Base-by-base conservation (phyloP, 1,139 yeast genomes). In the Geotrichum australiense region DNA sequence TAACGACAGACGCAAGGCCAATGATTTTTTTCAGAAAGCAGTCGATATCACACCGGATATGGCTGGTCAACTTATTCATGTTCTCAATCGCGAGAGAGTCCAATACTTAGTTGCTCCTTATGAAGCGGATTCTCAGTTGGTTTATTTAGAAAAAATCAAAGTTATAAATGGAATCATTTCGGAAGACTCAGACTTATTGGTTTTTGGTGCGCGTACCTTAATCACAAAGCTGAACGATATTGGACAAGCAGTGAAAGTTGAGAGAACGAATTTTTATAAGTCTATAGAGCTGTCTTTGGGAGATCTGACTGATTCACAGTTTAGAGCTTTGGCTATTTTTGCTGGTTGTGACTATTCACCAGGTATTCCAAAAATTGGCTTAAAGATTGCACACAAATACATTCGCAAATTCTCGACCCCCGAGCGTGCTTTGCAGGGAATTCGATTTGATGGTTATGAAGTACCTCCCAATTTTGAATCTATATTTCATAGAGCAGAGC, bases 101-200 rank as follows among this genome's bases (percentile, higher is more conserved):
- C 71, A 71, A 49, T 91, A 76, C 54, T 75, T 91, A 14, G 98
- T 93, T 7, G 98, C 99, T 0, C 99, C 99, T 0, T 93, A 87
- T 58, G 99, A 93, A 63, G 98, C 98, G 0, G 99, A 93, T 59
- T 84, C 98, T 0, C 98, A 93, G 59, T 76, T 93, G 81, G 97
- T 91, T 5, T 86, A 80, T 54, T 68, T 93, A 38, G 98, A 91
- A 58, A 76, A 76, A 46, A 53, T 65, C 0, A 93, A 93, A 0
- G 45, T 75, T 1, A 93, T 87, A 7, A 82, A 86, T 50, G 98
- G 93, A 0, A 83, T 93, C 6, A 69, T 93, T 8, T 81, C 95
- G 29, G 99, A 93, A 57, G 99, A 93, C 58, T 87, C 97, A 0
- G 99, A 93, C 64, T 68, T 93, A 51, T 67, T 93, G 32, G 73